Base-by-base conservation (phyloP, 768 basidiomycete species). In the Boletellus ananiceps region DNA sequence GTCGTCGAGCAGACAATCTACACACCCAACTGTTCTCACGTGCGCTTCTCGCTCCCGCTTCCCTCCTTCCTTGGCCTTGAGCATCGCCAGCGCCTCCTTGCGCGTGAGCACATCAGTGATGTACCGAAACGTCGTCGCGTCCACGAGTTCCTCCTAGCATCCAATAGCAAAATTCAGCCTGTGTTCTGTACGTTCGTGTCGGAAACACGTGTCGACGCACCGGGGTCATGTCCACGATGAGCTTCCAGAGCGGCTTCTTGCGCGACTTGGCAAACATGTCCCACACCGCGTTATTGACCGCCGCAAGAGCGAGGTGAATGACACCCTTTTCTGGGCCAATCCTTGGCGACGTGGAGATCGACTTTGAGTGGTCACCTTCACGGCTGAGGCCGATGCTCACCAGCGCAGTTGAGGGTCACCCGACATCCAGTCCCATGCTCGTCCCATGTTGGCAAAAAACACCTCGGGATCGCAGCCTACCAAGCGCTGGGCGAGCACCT, bases 291-390 rank as follows among this genome's bases (percentile, higher is more conserved):
- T 94, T 94, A 64, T 89, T 79, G 14, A 95, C 89, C 2, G 90
- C 89, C 1, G 83, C 89, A 1, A 88, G 81, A 2, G 91, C 88
- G 42, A 94, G 83, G 63, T 91, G 88, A 51, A 95, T 93, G 3
- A 94, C 85, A 42, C 92, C 93, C 68, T 94, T 94, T 64, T 94
- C 91, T 1, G 92, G 91, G 5, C 91, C 91, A 57, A 93, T 85
- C 86, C 84, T 86, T 15, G 4, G 16, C 15, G 8, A 33, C 5
- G 15, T n/a, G 14, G 42, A 46, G 14, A 44, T 44, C n/a, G 34
- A 5, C 19, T 12, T 42, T 42, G 18, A 12, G 35, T 29, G 4
- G 11, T 18, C 8, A 31, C 49, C 27, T 29, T 16, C 23, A 21
- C 21, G 19, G 32, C 23, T 9, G 21, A 18, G 31, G 16, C 15